A percentile compares a stretch with the other conserved stretches of the same genome.
phyloP scores from a whole-genome alignment of 2,329 filamentous ascomycete genomes.

The Ceratocystis harringtonii region DNA sequence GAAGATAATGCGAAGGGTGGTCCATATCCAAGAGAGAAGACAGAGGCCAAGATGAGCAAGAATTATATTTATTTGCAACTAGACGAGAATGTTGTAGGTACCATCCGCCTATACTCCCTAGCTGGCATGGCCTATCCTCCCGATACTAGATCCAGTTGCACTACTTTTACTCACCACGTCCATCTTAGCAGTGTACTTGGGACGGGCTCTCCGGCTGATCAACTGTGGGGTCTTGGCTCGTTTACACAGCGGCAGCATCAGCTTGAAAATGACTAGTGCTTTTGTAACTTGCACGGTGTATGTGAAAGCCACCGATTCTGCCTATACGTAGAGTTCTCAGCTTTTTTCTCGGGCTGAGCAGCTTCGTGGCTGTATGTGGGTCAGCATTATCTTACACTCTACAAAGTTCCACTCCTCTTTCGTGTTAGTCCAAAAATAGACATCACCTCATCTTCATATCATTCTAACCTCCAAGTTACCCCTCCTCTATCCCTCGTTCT shows the following conservation, averaged over 20 bases:
- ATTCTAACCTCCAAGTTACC: neutral
- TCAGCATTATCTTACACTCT: neutral
- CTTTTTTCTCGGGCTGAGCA: neutral
- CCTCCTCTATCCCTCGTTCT: neutral
- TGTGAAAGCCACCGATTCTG: neutral
- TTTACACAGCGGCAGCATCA: too few species aligned
- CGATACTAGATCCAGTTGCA: neutral
- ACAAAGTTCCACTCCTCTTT: neutral
- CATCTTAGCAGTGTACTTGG: neutral
- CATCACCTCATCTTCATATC: neutral
- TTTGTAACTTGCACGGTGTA: neutral
- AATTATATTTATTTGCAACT: neutral
- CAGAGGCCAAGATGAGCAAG: neutral
- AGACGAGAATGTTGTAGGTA: neutral
- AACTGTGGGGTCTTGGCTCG: neutral
- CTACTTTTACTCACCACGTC: neutral
- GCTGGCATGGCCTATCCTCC: neutral
- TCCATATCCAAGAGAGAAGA: neutral
- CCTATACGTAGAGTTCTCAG: neutral
- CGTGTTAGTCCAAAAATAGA: conserved; percentile 2
- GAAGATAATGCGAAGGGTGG: neutral
- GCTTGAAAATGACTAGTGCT: too few species aligned
- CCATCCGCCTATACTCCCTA: neutral
- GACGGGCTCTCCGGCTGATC: neutral
- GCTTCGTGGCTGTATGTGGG: neutral